phyloP scores from a whole-genome alignment of 2,329 filamentous ascomycete species.

The Pseudogymnoascus sp. region DNA sequence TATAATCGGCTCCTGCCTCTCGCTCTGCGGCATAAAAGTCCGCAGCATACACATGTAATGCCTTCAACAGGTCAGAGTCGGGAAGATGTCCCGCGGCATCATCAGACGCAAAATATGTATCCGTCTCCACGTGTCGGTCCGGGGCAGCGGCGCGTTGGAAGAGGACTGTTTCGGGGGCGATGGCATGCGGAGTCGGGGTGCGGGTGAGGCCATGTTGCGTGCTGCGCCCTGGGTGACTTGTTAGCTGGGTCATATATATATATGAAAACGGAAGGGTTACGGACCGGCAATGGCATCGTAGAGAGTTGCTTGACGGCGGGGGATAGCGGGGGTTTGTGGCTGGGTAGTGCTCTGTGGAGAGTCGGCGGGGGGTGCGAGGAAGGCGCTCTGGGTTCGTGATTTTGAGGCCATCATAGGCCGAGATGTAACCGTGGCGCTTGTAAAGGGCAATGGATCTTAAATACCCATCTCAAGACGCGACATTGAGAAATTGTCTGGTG shows the following conservation, averaged over 20 bases:
- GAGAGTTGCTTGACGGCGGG: constrained; percentile 41
- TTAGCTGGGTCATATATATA: background rate
- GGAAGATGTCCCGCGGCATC: constrained; percentile 51
- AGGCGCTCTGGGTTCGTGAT: constrained; percentile 12
- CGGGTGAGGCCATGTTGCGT: constrained; percentile 26
- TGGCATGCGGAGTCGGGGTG: constrained; percentile 24
- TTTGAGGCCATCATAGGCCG: background rate
- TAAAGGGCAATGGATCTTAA: background rate
- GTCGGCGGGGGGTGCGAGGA: constrained; percentile 8
- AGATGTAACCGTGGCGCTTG: background rate
- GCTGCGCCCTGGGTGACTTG: background rate
- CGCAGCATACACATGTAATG: constrained; percentile 59
- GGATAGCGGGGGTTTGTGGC: background rate
- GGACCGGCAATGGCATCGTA: constrained; percentile 68
- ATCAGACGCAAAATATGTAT: constrained; percentile 62
- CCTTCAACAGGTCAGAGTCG: constrained; percentile 60
- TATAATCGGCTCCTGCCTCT: constrained; percentile 32
- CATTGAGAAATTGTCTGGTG: background rate
- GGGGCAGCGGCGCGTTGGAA: constrained; percentile 59
- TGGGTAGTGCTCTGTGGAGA: background rate
- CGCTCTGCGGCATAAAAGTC: constrained; percentile 47
- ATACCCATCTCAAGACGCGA: background rate
- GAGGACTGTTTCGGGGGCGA: constrained; percentile 63
- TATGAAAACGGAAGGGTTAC: background rate
- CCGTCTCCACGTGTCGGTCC: constrained; percentile 58